Percentiles rank a stretch among this genome's conserved stretches.
phyloP scores from a whole-genome alignment of 768 basidiomycete genomes.

The Termitomyces sp. region DNA sequence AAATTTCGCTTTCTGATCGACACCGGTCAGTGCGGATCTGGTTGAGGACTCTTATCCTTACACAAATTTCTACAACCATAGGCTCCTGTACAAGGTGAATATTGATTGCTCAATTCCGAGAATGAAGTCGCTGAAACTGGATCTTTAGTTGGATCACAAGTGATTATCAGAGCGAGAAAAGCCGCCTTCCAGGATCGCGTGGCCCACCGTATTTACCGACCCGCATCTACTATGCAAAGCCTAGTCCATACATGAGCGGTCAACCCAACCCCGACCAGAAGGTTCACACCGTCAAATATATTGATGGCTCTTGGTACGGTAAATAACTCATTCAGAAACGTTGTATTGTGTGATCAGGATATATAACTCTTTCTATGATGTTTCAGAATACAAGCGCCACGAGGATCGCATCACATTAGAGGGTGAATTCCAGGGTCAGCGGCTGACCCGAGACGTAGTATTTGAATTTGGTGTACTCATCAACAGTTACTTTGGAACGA shows the following conservation, averaged over 20 bases:
- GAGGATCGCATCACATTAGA: neutral
- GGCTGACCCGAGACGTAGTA: neutral
- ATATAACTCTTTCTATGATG: no score
- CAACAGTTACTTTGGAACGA: neutral
- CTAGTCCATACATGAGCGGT: neutral
- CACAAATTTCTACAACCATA: neutral
- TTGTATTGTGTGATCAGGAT: no score
- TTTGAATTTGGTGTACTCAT: neutral
- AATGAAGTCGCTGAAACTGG: neutral
- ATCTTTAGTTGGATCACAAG: neutral
- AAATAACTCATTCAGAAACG: neutral
- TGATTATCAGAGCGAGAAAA: neutral
- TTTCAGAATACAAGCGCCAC: neutral
- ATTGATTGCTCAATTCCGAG: no score
- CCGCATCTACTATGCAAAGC: neutral
- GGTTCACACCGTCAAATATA: neutral
- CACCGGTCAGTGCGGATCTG: neutral
- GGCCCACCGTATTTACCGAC: neutral
- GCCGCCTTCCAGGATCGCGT: neutral
- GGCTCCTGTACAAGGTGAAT: neutral
- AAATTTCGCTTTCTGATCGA: neutral
- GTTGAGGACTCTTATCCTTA: neutral
- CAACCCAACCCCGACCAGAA: neutral
- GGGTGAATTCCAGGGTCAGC: neutral
- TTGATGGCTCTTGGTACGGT: neutral